Evolutionary conservation across 2,329 filamentous ascomycete species (phyloP).

Genomic region (Passalora sequoiae): DNA sequence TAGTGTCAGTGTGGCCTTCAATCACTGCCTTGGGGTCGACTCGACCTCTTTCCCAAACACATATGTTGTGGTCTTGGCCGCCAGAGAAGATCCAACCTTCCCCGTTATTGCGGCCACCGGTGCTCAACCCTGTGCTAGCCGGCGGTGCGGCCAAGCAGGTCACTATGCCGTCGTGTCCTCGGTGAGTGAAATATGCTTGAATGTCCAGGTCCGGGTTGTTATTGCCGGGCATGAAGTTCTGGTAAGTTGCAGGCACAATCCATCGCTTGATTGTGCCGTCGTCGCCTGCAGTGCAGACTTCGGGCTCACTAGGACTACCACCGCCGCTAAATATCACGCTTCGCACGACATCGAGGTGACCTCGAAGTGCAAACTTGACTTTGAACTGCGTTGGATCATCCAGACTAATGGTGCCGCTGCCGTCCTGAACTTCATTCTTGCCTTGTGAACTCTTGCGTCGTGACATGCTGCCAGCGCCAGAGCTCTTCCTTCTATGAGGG

Average conservation of each 20-base stretch:
- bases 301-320: conserved; percentile 88
- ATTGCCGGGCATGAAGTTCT: conserved; percentile 49
- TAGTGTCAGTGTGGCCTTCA: conserved; percentile 84
- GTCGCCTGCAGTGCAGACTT: conserved; percentile 93
- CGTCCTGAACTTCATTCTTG: conserved; percentile 52
- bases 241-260: conserved; percentile 75
- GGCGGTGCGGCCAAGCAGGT: conserved; percentile 83
- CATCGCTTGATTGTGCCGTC: conserved; percentile 95
- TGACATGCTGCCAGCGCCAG: conserved; percentile 48
- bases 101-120: conserved; percentile 77
- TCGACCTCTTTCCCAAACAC: conserved; percentile 90
- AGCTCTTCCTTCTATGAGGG: conserved; percentile 74
- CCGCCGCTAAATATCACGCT: conserved; percentile 96
- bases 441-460: conserved; percentile 58
- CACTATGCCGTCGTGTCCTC: conserved; percentile 86
- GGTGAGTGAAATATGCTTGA: conserved; percentile 87
- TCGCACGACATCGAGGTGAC: conserved; percentile 88
- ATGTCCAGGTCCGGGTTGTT: conserved; percentile 77
- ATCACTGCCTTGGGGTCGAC: conserved; percentile 94
- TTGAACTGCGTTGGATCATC: conserved; percentile 77
- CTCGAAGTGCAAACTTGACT: conserved; percentile 82
- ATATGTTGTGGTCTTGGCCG: conserved; percentile 85
- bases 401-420: conserved; percentile 43
- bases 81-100: conserved; percentile 99
- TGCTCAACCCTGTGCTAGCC: conserved; percentile 80